Evolutionary conservation across 2,329 filamentous ascomycete species (phyloP).

Genomic region (Trichoderma koningiopsis): DNA sequence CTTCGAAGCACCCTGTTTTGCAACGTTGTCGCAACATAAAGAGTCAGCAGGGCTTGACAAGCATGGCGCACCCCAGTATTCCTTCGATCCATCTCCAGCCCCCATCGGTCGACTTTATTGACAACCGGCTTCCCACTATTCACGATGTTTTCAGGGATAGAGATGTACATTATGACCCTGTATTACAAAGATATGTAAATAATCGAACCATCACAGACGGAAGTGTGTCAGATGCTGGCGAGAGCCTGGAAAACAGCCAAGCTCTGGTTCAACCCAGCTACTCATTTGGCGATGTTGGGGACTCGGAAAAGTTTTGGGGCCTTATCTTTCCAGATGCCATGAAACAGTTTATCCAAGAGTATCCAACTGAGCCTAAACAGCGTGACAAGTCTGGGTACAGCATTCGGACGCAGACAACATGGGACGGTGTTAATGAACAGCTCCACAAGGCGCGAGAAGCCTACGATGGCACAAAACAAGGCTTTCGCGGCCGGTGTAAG

Average conservation of each 20-base stretch:
- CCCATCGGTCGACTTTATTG: conserved; percentile 18
- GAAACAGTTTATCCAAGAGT: not conserved
- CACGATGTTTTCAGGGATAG: conserved; percentile 6
- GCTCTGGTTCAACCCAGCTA: not conserved
- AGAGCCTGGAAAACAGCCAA: not conserved
- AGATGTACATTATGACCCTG: not conserved
- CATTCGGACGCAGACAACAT: conserved; percentile 9
- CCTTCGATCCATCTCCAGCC: conserved; percentile 14
- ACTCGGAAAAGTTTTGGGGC: conserved; percentile 15
- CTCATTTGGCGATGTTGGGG: conserved; percentile 4
- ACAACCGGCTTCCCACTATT: conserved; percentile 4
- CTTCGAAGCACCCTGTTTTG: not conserved
- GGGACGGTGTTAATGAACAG: conserved; percentile 13
- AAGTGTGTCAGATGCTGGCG: not conserved
- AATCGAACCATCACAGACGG: not conserved
- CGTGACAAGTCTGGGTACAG: conserved; percentile 7
- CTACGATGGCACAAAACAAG: conserved; percentile 11
- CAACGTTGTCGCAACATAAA: not conserved
- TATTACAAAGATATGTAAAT: conserved; percentile 2
- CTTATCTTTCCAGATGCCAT: conserved; percentile 3
- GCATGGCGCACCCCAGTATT: not conserved
- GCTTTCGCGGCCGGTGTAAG: conserved; percentile 12
- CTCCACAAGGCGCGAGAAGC: conserved; percentile 15
- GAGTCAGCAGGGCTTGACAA: not conserved
- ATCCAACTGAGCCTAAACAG: not conserved